Evolutionary conservation across 2,329 filamentous ascomycete genomes (phyloP), one percentile per base, ranked within the genome.

Genomic region (Rhinocladiella mackenziei): DNA sequence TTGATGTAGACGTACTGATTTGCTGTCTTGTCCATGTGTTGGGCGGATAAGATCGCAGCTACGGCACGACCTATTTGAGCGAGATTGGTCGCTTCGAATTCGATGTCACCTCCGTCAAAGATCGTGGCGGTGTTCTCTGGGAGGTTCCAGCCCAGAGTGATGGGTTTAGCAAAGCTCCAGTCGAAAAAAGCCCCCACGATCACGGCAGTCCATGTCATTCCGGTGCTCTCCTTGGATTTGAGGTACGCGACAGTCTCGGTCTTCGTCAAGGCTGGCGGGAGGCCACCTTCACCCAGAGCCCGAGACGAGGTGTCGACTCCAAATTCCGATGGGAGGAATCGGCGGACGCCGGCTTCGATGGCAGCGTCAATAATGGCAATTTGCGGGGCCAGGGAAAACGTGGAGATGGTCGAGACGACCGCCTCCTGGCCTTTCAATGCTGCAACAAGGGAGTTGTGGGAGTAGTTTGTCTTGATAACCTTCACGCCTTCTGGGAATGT

Each of bases 111-210:
- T 15, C 45, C 53, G 35, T 57, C 41, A 32, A 43, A 53, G n/a
- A 54, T 59, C 13, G 51, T 58, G 11, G 59, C 56, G 18, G 58
- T 57, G 37, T 61, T 55, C 26, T 60, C 45, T 32, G 53, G 47
- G 29, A 63, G 50, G 33, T 62, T 61, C 26, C 57, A 56, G 45
- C 65, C 61, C 49, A 66, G 63, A 32, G 67, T 63, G n/a, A 45
- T 47, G n/a, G 33, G 33, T 3, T 30, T 26, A 23, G 18, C n/a
- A 52, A 51, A 33, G 41, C 57, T 47, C 75, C 73, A 78, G 56
- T 84, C 80, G 57, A 84, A 80, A 60, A 84, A 78, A 2, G 74
- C 64, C 0, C 79, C 77, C 6, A 67, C 75, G 3, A 78, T 71
- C 10, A 84, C 59, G 2, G 68, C 75, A 1, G 77, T 82, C 80